Base-by-base conservation (phyloP, 305 asterid species). In the Caryopteris hybrid region DNA sequence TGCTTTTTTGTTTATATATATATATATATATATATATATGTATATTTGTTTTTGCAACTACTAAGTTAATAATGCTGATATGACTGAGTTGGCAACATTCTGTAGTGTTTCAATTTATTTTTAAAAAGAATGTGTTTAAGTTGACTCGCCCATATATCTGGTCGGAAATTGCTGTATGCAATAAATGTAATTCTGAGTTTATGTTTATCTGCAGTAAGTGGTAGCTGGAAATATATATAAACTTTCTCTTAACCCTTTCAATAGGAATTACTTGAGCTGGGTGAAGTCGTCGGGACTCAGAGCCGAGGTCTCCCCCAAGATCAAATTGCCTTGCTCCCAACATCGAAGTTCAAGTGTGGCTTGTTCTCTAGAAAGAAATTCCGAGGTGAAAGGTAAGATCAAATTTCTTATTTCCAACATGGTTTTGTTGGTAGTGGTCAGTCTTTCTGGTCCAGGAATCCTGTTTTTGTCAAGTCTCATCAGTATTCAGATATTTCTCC, bases 231-330 rank as follows among this genome's bases (percentile, higher is more conserved):
- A n/a, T n/a, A n/a, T n/a, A n/a, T n/a, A n/a, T n/a, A n/a, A n/a
- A 60, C 43, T 48, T 39, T 31, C 43, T 18, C 14, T 2, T 8
- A 17, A 62, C 45, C 11, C 43, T 22, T 60, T 57, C 34, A 62
- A 39, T 80, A 92, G 96, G 98, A 92, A 75, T 82, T 92, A 71
- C 96, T 92, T 75, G 98, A 92, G 72, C 82, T 92, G 74, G 98
- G 98, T 7, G 98, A 92, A 80, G 81, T 85, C 39, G 98, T 92
- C 61, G 98, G 98, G 73, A 87, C 92, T 52, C 98, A 89, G 80
- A 92, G 84, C 78, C 78, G 92, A 79, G 98, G 98, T 68, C 95
- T 89, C 57, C 78, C 95, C 27, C 89, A 84, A 73, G 89, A 82
- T 66, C 83, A 80, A 65, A 89, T 92, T 74, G 84, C 88, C 34